Base-by-base conservation (phyloP, 179 eudicot species). In the Vitellaria paradoxa region DNA sequence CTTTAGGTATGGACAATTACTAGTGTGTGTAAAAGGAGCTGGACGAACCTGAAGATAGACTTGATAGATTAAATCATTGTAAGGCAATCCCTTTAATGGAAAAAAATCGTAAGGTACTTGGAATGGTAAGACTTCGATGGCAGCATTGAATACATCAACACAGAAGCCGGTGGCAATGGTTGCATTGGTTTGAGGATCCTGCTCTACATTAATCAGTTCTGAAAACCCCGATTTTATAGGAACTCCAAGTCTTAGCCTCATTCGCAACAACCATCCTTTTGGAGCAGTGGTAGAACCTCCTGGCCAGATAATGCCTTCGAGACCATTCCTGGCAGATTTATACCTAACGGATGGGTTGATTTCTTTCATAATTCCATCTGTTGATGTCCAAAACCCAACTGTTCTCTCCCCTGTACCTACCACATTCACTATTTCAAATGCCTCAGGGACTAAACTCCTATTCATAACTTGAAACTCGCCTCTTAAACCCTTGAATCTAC, bases 301-400 rank as follows among this genome's bases (percentile, higher is more conserved):
- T 7, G 82, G 83, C 85, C 85, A 79, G 20, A 66, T 66, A 67
- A 83, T 63, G 42, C 46, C 46, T 50, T 80, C 66, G 62, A 70
- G 76, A 46, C 60, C 56, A 7, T 3, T n/a, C 6, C 9, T 21
- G 65, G 26, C n/a, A 64, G 46, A 13, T 21, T 52, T 0, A 45
- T 56, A 7, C 49, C 9, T n/a, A 12, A n/a, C 6, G 5, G 15
- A 17, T 56, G 50, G 52, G 24, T 15, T 3, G 30, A 73, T 30
- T 17, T 73, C 52, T n/a, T 62, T 60, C 3, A 17, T 26, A 5
- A 70, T 70, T 40, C 83, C 83, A 61, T 76, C 13, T 13, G n/a
- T 56, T 14, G 45, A 11, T 12, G 75, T 80, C 83, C 83, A 76
- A 70, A 75, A 70, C 21, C 83, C 83, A 14, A 80, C 76, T 42